phyloP scores from a whole-genome alignment of 2,329 filamentous ascomycete species.

The Fusarium keratoplasticum region DNA sequence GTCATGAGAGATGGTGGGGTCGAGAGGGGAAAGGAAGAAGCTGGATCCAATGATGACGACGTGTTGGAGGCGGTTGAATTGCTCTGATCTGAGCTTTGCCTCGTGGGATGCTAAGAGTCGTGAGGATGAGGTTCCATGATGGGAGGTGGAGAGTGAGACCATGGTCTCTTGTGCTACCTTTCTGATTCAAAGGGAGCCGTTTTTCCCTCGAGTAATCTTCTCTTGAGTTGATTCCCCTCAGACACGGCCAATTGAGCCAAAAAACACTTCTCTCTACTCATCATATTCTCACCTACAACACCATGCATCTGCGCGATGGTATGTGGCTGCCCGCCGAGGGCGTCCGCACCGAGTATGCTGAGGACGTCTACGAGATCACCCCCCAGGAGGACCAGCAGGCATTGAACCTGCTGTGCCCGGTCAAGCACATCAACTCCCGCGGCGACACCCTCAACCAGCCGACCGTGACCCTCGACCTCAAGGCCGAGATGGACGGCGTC shows the following conservation, averaged over 20 bases:
- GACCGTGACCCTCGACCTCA: conserved; percentile 59
- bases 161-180: not conserved
- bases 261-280: not conserved
- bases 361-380: conserved; percentile 67
- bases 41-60: conserved; percentile 1
- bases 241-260: conserved; percentile 14
- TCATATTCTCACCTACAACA: not conserved
- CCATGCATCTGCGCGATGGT: conserved; percentile 52
- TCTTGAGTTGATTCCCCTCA: not conserved
- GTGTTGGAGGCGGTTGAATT: conserved; percentile 36
- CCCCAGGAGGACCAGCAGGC: conserved; percentile 58
- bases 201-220: conserved; percentile 8
- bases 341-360: conserved; percentile 72
- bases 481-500: conserved; percentile 54
- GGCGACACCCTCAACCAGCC: conserved; percentile 67
- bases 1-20: conserved; percentile 40
- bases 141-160: conserved; percentile 28
- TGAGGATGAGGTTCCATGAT: conserved; percentile 30
- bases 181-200: conserved; percentile 12
- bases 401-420: conserved; percentile 67
- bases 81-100: not conserved
- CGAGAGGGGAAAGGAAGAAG: conserved; percentile 31
- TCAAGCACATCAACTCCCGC: conserved; percentile 62
- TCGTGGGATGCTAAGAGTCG: not conserved
- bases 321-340: conserved; percentile 74